A percentile compares a stretch with the other conserved stretches of the same genome.
Conservation (phyloP, 2,329 filamentous ascomycete species). For the Incumbomyces lentus region DNA sequence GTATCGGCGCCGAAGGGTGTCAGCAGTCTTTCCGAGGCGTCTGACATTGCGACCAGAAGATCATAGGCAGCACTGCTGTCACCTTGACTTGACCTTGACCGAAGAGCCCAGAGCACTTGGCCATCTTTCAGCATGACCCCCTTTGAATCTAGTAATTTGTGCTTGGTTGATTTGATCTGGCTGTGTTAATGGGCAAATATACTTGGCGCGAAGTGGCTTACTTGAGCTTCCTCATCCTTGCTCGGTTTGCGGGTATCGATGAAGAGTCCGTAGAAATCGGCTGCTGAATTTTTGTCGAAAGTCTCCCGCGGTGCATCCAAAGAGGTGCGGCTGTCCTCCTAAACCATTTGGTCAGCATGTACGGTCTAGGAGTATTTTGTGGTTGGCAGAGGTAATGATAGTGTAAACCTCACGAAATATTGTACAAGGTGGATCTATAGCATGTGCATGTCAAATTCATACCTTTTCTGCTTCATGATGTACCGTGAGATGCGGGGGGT, state of each 20-base stretch:
- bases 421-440: too few species aligned
- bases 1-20: constrained; percentile 61
- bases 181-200: background rate
- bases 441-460: too few species aligned
- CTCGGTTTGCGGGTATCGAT: constrained; percentile 9
- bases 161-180: constrained; percentile 44
- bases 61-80: constrained; percentile 66
- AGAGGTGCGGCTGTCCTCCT: background rate
- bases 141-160: constrained; percentile 43
- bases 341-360: background rate
- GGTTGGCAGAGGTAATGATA: too few species aligned
- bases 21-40: constrained; percentile 70
- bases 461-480: constrained; percentile 1
- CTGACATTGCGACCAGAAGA: constrained; percentile 66
- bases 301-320: constrained; percentile 10
- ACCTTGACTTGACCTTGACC: constrained; percentile 54
- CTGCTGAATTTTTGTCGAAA: constrained; percentile 12
- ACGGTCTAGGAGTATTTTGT: too few species aligned
- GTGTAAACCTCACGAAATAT: too few species aligned
- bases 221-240: constrained; percentile 17
- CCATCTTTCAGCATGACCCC: constrained; percentile 47
- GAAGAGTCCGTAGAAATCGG: constrained; percentile 19
- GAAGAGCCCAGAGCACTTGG: constrained; percentile 53
- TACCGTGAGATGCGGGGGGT: background rate
- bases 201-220: background rate